Conservation (phyloP, 1,139 yeast species). For the Candida sanyaensis region DNA sequence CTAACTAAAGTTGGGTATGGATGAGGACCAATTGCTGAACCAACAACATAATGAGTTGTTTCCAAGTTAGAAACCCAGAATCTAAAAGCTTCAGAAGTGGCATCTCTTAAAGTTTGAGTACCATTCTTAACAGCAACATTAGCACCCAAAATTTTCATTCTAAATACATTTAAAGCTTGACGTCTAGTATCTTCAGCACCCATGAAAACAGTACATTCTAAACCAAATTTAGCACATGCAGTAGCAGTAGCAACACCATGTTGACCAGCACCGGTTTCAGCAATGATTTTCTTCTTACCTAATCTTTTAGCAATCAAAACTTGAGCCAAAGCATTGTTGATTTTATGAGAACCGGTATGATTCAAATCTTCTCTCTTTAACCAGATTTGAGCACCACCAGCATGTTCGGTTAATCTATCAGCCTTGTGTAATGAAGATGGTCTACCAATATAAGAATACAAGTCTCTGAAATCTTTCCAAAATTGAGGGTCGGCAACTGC, state of each 20-base stretch:
- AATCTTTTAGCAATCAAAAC: slow-evolving; percentile 87
- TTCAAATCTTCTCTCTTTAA: slow-evolving; percentile 96
- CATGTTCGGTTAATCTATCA: slow-evolving; percentile 82
- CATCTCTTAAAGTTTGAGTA: slow-evolving; percentile 94
- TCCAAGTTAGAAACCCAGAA: slow-evolving; percentile 89
- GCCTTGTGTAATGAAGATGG: slow-evolving; percentile 93
- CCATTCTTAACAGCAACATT: slow-evolving; percentile 94
- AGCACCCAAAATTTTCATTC: slow-evolving; percentile 97
- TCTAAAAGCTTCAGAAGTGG: slow-evolving; percentile 95
- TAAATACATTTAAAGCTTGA: slow-evolving; percentile 95
- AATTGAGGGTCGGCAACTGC: slow-evolving; percentile 87
- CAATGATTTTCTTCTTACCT: slow-evolving; percentile 88
- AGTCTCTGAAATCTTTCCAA: slow-evolving; percentile 87
- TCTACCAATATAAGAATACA: slow-evolving; percentile 89
- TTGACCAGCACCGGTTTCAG: slow-evolving; percentile 99
- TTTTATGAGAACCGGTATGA: slow-evolving; percentile 98
- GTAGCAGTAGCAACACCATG: slow-evolving; percentile 99
- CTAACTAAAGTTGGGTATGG: slow-evolving; percentile 98
- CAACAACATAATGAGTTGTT: slow-evolving; percentile 91
- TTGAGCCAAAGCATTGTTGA: slow-evolving; percentile 95
- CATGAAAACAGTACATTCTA: slow-evolving; percentile 96
- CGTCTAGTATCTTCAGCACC: slow-evolving; percentile 99
- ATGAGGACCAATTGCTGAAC: slow-evolving; percentile 99
- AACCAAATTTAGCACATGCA: slow-evolving; percentile 96
- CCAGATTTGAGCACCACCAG: slow-evolving; percentile 98